Evolutionary conservation across 2,329 filamentous ascomycete species (phyloP).

Genomic region (Mariannaea elegans): DNA sequence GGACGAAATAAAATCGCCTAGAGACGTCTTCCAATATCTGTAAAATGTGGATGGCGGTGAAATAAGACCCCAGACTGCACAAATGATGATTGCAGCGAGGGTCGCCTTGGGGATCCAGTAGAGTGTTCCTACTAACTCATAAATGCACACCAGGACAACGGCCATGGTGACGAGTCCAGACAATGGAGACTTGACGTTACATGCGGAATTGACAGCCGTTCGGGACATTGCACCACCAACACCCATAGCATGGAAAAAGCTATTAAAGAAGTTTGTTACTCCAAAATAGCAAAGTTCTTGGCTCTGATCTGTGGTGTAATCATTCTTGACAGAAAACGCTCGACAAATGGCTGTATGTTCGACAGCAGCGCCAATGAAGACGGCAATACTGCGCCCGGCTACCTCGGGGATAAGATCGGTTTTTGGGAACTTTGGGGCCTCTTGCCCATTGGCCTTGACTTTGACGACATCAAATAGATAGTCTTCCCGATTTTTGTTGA

Average conservation of each 20-base stretch:
- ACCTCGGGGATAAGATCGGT: conserved; percentile 60
- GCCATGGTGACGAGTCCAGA: conserved; percentile 68
- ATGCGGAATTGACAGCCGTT: conserved; percentile 73
- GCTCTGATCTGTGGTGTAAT: conserved; percentile 70
- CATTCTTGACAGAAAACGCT: conserved; percentile 68
- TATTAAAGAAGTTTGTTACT: conserved; percentile 69
- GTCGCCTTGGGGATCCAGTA: conserved; percentile 76
- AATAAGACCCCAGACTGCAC: conserved; percentile 70
- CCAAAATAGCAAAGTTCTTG: conserved; percentile 73
- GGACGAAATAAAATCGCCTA: conserved; percentile 70
- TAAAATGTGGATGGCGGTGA: conserved; percentile 67
- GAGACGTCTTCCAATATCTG: conserved; percentile 70
- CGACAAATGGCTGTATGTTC: conserved; percentile 73
- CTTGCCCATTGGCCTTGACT: conserved; percentile 64
- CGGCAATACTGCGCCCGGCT: conserved; percentile 63
- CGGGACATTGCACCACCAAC: conserved; percentile 73
- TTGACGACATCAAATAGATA: conserved; percentile 66
- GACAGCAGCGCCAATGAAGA: conserved; percentile 68
- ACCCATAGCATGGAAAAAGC: conserved; percentile 71
- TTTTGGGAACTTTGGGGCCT: conserved; percentile 58
- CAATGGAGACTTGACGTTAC: conserved; percentile 68
- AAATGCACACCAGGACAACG: conserved; percentile 69
- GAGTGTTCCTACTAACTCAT: conserved; percentile 66
- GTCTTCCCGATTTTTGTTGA: conserved; percentile 61
- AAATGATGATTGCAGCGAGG: conserved; percentile 72